These are phyloP conservation scores for Russula emetica DNA, from an alignment of 768 basidiomycete species.

Conservation along the genomic window DNA sequence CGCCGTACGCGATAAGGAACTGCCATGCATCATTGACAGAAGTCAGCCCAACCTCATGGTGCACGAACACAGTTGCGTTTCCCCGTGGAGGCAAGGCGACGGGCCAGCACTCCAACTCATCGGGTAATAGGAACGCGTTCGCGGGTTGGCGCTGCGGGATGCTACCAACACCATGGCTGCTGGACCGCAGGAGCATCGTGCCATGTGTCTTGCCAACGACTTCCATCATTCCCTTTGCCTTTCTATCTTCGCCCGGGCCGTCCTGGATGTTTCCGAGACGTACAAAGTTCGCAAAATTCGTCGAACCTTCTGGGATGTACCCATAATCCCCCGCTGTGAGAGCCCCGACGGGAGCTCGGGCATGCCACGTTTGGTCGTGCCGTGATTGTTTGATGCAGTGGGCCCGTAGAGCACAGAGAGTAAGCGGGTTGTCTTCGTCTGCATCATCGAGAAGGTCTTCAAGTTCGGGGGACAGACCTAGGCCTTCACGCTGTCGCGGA, in stretches of 20 bases:
- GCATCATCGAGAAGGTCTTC: conserved; percentile 27
- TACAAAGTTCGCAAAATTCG: conserved; percentile 21
- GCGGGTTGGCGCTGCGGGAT: conserved; percentile 19
- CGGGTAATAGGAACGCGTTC: conserved; percentile 13
- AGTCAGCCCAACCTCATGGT: conserved; percentile 12
- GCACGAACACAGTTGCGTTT: conserved; percentile 18
- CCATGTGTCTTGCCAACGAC: conserved; percentile 17
- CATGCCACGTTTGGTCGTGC: conserved; percentile 24
- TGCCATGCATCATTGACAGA: conserved; percentile 25
- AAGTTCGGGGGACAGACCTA: conserved; percentile 15
- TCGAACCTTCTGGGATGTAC: conserved; percentile 14
- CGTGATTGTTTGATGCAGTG: conserved; percentile 14
- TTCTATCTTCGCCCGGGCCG: not conserved
- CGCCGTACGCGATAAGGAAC: conserved; percentile 13
- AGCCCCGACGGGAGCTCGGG: conserved; percentile 15
- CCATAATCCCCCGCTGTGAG: conserved; percentile 23
- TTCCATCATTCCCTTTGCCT: not conserved
- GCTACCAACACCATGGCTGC: not conserved
- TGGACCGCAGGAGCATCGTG: conserved; percentile 15
- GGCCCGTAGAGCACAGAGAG: conserved; percentile 23
- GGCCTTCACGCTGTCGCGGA: conserved; percentile 15
- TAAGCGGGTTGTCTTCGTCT: conserved; percentile 16
- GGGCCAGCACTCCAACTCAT: conserved; percentile 25
- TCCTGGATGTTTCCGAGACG: conserved; percentile 23
- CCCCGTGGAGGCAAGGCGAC: conserved; percentile 19